Conservation (phyloP, 768 basidiomycete genomes). For the Lactifluus subvellereus region DNA sequence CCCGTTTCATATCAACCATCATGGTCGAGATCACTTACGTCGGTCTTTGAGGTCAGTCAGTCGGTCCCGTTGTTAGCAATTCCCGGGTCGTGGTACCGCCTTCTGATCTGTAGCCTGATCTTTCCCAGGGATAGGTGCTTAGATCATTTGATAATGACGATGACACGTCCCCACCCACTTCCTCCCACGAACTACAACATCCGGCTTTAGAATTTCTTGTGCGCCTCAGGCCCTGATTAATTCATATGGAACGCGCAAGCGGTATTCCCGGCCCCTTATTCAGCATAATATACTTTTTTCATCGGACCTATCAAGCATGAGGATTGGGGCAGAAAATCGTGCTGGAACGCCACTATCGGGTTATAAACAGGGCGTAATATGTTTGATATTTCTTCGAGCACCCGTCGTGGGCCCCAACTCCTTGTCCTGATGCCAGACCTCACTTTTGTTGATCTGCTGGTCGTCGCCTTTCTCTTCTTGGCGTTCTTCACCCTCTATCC, state of each 20-base stretch:
- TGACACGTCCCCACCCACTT: not conserved
- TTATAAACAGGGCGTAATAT: not conserved
- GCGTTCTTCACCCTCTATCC: not conserved
- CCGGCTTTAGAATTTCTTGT: not conserved
- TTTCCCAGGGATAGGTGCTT: too few species aligned
- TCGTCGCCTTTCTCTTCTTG: not conserved
- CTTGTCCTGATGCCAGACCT: not conserved
- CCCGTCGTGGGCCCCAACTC: not conserved
- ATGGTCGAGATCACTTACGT: not conserved
- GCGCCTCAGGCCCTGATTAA: not conserved
- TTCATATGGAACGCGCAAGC: not conserved
- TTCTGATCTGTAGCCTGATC: not conserved
- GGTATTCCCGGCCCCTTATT: not conserved
- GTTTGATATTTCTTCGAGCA: not conserved
- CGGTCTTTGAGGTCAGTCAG: not conserved
- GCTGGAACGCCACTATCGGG: not conserved
- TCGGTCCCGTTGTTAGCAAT: not conserved
- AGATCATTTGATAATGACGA: not conserved
- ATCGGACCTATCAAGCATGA: not conserved
- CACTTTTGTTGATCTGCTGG: not conserved
- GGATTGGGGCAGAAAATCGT: not conserved
- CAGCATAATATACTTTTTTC: not conserved
- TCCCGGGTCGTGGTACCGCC: too few species aligned
- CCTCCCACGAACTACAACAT: not conserved
- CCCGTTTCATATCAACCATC: not conserved